Base-by-base conservation (phyloP, 306 rosid genomes). In the Corylus americana region DNA sequence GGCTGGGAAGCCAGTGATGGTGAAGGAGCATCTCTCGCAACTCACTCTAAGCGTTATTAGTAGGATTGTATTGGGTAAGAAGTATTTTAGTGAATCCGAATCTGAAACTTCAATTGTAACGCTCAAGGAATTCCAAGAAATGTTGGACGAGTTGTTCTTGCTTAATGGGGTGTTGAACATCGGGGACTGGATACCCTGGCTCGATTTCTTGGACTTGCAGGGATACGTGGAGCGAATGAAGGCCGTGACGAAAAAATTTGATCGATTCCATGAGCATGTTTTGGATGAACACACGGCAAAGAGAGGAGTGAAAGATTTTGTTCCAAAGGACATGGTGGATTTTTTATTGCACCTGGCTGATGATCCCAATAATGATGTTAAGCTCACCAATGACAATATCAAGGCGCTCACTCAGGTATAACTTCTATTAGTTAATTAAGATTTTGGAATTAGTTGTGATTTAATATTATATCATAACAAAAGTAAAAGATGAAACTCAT, bases 171-270 rank as follows among this genome's bases (percentile, higher is more conserved):
- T 84, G 47, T 59, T 87, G 20, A 85, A 87, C 35, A 51, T 83
- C 0, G 89, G 89, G 31, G 88, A 83, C 70, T 86, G 84, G 86
- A 68, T 85, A 17, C 91, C 82, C 3, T 78, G 87, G 84, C 78
- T 85, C 3, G 70, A 66, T 14, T 78, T 77, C 76, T 71, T 85
- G 17, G 86, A 86, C 78, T 48, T 83, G 83, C 87, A 85, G 54
- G 84, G 91, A 0, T 83, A 74, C 55, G 80, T 77, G 9, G 80
- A 71, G 74, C 22, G 87, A 25, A 85, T 87, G 91, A 87, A 85
- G 78, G 85, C 63, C 55, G 69, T 87, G 47, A 78, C 11, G 25
- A 80, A 82, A 47, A 82, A 42, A 16, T 75, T 80, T 2, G 82
- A 85, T 39, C 59, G 51, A 57, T 82, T 87, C 55, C 71, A 47